Evolutionary conservation across 75 land plant genomes (phyloP), one percentile per base, ranked within the genome.

Genomic region (Isoetes taiwanensis): DNA sequence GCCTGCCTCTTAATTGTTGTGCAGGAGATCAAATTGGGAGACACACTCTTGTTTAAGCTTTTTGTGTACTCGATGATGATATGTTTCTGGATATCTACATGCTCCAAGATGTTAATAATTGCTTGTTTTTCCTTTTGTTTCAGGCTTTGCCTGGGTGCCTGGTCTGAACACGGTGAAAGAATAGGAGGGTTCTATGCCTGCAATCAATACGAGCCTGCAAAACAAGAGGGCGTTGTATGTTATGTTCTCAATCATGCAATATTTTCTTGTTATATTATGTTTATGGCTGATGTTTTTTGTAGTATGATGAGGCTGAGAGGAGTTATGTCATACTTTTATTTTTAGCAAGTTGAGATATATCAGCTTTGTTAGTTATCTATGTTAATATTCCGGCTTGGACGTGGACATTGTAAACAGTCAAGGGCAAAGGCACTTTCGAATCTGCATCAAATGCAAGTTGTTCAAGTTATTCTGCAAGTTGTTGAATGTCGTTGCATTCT

Each of bases 181-280:
- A 94, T 96, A 2, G 99, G 99, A 64, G 96, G 96, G 14, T 94
- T 84, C 41, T 82, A 88, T 76, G 83, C 99, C 23, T 94, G 99
- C 63, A 94, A 94, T 41, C 90, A 84, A 26, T 94, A 94, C 73
- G 96, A 94, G 46, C 66, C 96, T 37, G 96, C 90, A 57, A 84
- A 84, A 70, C 96, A 94, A 63, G 96, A 94, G 59, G 96, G 96
- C 66, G 86, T 64, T 79, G 96, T 89, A 82, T 39, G 69, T 32
- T 28, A 17, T n/a, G 21, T n/a, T 2, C 37, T 2, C 3, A 32
- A 32, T 57, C 14, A n/a, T 32, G 28, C 26, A 14, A 31, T 20
- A 37, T 35, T n/a, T 16, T 34, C 8, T 54, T n/a, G 26, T n/a
- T 27, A 12, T 3, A 23, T 28, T n/a, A n/a, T n/a, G n/a, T n/a